Base-by-base conservation (phyloP, 495 filamentous ascomycete species). In the Neurospora sp. region DNA sequence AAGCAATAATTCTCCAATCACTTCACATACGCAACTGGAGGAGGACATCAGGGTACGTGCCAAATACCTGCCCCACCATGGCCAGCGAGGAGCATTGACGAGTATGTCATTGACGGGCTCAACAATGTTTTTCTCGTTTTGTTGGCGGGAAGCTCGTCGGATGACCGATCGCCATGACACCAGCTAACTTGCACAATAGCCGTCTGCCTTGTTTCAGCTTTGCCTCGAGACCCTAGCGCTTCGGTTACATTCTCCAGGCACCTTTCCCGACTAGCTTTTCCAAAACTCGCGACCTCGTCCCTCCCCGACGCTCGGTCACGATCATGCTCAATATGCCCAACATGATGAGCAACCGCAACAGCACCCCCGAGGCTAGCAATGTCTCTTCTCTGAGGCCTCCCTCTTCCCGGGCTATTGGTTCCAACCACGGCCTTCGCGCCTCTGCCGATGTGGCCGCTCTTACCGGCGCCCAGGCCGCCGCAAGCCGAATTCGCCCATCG, bases 391-490 rank as follows among this genome's bases (percentile, higher is more conserved):
- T 98, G 77, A 93, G 95, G 71, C 96, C 96, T n/a, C 93, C 94
- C 12, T 90, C 92, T 5, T 92, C 93, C 75, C 91, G 93, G 59
- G 90, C 91, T 39, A 87, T 94, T 73, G 91, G 89, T 69, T 85
- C 91, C 69, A 91, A 91, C 70, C 94, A 97, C 81, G 90, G 93
- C 80, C 88, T 98, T 71, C 93, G 96, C 77, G 94, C 96, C 39
- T 99, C 96, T 71, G 96, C 96, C 72, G 96, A 99, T 78, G 96
- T 99, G 93, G 94, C 94, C 69, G 91, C 90, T 44, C 93, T 96
- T 77, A 89, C 92, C 38, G 86, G 87, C 20, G 53, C 27, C 27
- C 90, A 93, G 68, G 89, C 93, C 42, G 86, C 93, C 53, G 87
- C 91, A 35, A 90, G 87, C 72, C 93, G 94, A 72, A 97, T 97